A percentile compares a stretch with the other conserved stretches of the same genome.
These are phyloP conservation scores for Stagonosporopsis chrysanthemi DNA, from an alignment of 2,329 filamentous ascomycete genomes.

Conservation along the genomic window DNA sequence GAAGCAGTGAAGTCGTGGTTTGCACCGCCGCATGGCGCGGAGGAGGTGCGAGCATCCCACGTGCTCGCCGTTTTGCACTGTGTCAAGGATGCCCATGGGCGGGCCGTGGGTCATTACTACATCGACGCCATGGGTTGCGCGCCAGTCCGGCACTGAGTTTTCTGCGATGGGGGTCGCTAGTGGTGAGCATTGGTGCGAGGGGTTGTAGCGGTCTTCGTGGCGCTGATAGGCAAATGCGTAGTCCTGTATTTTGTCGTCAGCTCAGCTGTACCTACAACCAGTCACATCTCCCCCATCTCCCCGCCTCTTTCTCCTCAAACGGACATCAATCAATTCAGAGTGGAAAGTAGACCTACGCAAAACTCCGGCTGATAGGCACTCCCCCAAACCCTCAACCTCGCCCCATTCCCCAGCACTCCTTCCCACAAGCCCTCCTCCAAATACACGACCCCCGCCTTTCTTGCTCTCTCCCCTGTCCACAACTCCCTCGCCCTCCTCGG, in stretches of 20 bases:
- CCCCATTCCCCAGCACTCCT: conserved; percentile 59
- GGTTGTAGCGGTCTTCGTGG: conserved; percentile 62
- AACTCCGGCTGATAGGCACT: conserved; percentile 65
- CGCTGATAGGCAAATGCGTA: conserved; percentile 65
- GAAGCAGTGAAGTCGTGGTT: conserved; percentile 66
- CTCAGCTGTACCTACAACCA: neutral
- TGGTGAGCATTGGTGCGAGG: conserved; percentile 37
- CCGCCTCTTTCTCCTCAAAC: no score
- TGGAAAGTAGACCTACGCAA: conserved; percentile 32
- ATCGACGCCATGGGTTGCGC: conserved; percentile 52
- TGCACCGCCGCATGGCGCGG: conserved; percentile 58
- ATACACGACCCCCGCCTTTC: conserved; percentile 58
- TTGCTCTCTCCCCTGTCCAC: conserved; percentile 57
- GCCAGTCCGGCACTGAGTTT: conserved; percentile 55
- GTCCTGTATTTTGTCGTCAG: conserved; percentile 10
- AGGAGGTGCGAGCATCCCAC: conserved; percentile 66
- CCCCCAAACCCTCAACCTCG: conserved; percentile 59
- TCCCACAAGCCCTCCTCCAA: conserved; percentile 62
- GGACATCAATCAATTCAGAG: neutral
- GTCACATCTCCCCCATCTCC: no score
- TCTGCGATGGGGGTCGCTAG: conserved; percentile 38
- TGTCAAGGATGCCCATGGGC: conserved; percentile 60
- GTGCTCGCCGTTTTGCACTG: conserved; percentile 35
- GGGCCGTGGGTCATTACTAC: conserved; percentile 70
- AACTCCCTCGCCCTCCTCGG: conserved; percentile 51